Base-by-base conservation (phyloP, 768 basidiomycete genomes). In the Ramaria sp. region DNA sequence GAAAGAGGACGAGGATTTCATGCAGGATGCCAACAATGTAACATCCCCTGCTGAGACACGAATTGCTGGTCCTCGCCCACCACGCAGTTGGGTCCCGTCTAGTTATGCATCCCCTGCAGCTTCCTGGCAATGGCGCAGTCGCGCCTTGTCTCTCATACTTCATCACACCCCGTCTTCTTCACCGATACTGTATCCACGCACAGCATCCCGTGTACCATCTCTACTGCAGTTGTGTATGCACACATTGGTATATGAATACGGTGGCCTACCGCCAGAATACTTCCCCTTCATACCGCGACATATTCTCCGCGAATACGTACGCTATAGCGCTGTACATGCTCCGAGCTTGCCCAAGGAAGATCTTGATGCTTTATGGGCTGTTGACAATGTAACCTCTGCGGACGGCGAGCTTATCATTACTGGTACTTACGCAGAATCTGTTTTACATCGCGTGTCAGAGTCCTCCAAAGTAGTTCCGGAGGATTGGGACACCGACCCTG, bases 391-490 rank as follows among this genome's bases (percentile, higher is more conserved):
- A 17, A 74, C 78, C 0, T 80, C 84, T 63, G 73, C 75, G 3
- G 78, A 79, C 52, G 81, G 84, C 0, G 88, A 89, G 59, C 69
- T 87, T 11, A 65, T 88, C 38, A 65, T 90, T 22, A 74, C 86
- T 27, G 83, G 83, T 13, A 82, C 81, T 0, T 64, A 70, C 22
- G 76, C 75, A 9, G 61, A 67, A 7, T 63, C 82, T 3, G 55
- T 42, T 13, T 34, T 57, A 9, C n/a, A 73, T 69, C 17, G 72
- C 74, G 39, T 72, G 75, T 50, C 66, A 74, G 58, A 78, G 83
- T 61, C 64, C 67, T 49, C 66, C 54, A 50, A 60, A 24, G 47
- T 37, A 51, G 53, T 63, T 51, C 12, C 59, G 54, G 51, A 50
- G 41, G n/a, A 48, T 37, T 63, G 61, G 50, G 61, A 60, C 10